Base-by-base conservation (phyloP, 2,329 filamentous ascomycete species). In the Trichophyton benhamiae region DNA sequence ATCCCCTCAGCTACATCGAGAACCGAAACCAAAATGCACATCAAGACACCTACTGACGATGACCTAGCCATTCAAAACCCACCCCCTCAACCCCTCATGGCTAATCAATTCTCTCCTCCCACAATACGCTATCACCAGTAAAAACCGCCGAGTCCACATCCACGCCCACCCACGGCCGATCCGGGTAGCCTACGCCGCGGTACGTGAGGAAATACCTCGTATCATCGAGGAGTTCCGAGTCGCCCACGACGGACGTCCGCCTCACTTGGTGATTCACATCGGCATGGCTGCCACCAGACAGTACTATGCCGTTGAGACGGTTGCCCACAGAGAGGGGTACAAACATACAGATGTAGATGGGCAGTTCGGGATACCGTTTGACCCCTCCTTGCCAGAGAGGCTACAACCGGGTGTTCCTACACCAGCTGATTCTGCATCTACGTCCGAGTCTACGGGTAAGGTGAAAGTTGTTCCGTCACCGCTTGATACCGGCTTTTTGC, bases 31-130 rank as follows among this genome's bases (percentile, higher is more conserved):
- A 30, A 30, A 30, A 30, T 30, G 27, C 5, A 7, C 27, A 7
- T 30, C 27, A 8, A 30, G 27, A 1, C 27, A 8, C 27, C 27
- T 6, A 30, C 27, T 30, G 27, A 30, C 6, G 27, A 30, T 30
- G 1, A 30, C 6, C 27, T 30, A 30, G 88, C 87, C 90, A 1
- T 95, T 95, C 73, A 85, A 86, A 67, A 79, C 86, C 52, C 85
- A 86, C 69, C 83, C 85, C 30, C 76, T 86, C 63, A 95, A 95
- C 70, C 89, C 90, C 7, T 90, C 89, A 2, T 91, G 84, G 81
- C 82, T 91, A 70, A 91, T 95, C 69, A 84, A 87, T 57, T 80
- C 78, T 27, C 78, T 77, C 20, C 82, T 95, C n/a, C 86, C 89
- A 2, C 72, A 80, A 1, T 80, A 82, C 66, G 80, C 91, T 3